Percentiles rank a stretch among this genome's conserved stretches.
Evolutionary conservation across 1,284 basidiomycete species (phyloP).

Genomic region (Xerocomus minutiporus): DNA sequence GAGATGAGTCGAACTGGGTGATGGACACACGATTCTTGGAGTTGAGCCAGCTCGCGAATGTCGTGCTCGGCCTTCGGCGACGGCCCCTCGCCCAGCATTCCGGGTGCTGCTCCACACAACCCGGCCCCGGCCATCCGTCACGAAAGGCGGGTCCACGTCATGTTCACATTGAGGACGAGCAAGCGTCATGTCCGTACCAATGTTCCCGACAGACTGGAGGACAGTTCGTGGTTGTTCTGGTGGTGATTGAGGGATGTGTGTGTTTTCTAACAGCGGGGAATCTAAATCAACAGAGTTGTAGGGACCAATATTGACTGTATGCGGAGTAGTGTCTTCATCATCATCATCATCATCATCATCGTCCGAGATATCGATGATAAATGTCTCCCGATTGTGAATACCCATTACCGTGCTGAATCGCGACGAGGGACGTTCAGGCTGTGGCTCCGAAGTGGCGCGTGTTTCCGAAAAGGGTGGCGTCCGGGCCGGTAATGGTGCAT

Average conservation of each 20-base stretch:
- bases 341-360: constrained; percentile 21
- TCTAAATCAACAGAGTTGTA: constrained; percentile 1
- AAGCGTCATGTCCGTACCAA: constrained; percentile 6
- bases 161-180: constrained; percentile 26
- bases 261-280: background rate
- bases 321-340: constrained; percentile 29
- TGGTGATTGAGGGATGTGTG: background rate
- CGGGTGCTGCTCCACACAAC: constrained; percentile 53
- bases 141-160: constrained; percentile 52
- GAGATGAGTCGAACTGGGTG: constrained; percentile 15
- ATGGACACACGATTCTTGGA: constrained; percentile 20
- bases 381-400: constrained; percentile 21
- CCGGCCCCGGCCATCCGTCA: constrained; percentile 49
- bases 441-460: constrained; percentile 2
- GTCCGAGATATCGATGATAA: constrained; percentile 30
- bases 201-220: constrained; percentile 1
- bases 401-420: constrained; percentile 27
- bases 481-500: background rate
- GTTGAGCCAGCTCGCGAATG: constrained; percentile 16
- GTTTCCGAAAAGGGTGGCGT: constrained; percentile 10
- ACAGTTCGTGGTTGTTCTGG: constrained; percentile 1
- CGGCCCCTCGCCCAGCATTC: constrained; percentile 17
- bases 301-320: background rate
- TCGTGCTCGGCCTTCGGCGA: constrained; percentile 20
- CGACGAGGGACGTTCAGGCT: constrained; percentile 12